A percentile compares a stretch with the other conserved stretches of the same genome.
phyloP scores from a whole-genome alignment of 768 basidiomycete species.

The Leccinum rimulosum region DNA sequence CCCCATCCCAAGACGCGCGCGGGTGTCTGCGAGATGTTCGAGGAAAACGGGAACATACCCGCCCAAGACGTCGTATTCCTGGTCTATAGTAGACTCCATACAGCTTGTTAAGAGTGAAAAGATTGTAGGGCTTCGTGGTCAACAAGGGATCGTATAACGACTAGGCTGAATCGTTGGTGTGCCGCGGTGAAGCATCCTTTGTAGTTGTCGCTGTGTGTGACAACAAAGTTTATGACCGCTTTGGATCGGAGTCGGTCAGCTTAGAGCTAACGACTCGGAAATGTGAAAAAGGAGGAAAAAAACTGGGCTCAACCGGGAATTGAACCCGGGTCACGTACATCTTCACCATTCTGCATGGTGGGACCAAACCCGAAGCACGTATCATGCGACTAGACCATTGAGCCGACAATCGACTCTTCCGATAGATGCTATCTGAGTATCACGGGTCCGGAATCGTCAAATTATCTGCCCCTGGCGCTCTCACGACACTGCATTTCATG shows the following conservation, averaged over 20 bases:
- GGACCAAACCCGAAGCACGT: constrained; percentile 33
- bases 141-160: not conserved
- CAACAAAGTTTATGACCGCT: not conserved
- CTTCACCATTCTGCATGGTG: constrained; percentile 26
- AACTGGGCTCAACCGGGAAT: constrained; percentile 33
- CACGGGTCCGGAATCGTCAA: not conserved
- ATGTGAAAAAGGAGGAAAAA: constrained; percentile 9
- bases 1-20: constrained; percentile 16
- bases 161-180: not conserved
- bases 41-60: constrained; percentile 28
- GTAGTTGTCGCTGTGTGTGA: constrained; percentile 2
- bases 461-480: not conserved
- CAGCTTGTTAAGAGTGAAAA: not conserved
- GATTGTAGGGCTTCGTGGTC: not conserved
- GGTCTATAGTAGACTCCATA: constrained; percentile 2
- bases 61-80: constrained; percentile 16
- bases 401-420: constrained; percentile 10
- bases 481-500: not conserved
- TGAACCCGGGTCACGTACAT: constrained; percentile 38
- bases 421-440: not conserved
- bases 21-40: constrained; percentile 27
- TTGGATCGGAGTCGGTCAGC: not conserved
- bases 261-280: not conserved
- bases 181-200: constrained; percentile 19
- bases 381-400: constrained; percentile 38